Evolutionary conservation across 108 stramenopile genomes (phyloP), one percentile per base, ranked within the genome.

Genomic region (Skeletonema marinoi): DNA sequence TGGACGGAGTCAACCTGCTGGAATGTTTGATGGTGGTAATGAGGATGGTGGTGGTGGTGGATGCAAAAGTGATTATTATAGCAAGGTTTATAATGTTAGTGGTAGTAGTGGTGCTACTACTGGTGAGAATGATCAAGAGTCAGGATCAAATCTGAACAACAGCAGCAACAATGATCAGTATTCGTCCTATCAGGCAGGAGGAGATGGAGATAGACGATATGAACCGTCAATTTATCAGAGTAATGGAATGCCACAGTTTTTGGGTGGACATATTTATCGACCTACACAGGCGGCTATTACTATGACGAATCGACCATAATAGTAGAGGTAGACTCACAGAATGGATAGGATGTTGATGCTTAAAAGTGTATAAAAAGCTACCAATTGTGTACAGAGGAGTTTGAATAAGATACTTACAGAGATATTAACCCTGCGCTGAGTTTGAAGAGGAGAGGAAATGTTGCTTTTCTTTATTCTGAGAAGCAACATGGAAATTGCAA

Each of bases 201-300:
- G 71, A 42, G 60, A 30, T 7, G 25, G 13, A 17, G 14, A 21
- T 25, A 70, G 62, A 19, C 56, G 74, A 21, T 81, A 74, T 68
- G 59, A 60, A 33, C 77, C 77, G 6, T 74, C 86, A 13, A 91
- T 95, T 70, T 95, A 95, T 78, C 94, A 95, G 77, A 62, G 90
- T 16, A 92, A 95, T 85, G 94, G 94, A 6, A 92, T 85, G 11
- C 94, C 94, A 11, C 89, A 91, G 61, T 95, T 92, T 84, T 92
- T 89, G 88, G 94, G 94, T 21, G 79, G 85, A 10, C 94, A 95
- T 70, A 95, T 95, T 76, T 93, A 90, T 74, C 69, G 89, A 48
- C 94, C 94, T 10, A 95, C 88, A 14, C 94, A 95, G 84, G 94
- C 94, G 42, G 94, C 94, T 36, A 89, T 92, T 11, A 87, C 90